A percentile compares a stretch with the other conserved stretches of the same genome.
Evolutionary conservation across 805 yeast species (phyloP).

Genomic region (Alloascoidea hylecoeti): DNA sequence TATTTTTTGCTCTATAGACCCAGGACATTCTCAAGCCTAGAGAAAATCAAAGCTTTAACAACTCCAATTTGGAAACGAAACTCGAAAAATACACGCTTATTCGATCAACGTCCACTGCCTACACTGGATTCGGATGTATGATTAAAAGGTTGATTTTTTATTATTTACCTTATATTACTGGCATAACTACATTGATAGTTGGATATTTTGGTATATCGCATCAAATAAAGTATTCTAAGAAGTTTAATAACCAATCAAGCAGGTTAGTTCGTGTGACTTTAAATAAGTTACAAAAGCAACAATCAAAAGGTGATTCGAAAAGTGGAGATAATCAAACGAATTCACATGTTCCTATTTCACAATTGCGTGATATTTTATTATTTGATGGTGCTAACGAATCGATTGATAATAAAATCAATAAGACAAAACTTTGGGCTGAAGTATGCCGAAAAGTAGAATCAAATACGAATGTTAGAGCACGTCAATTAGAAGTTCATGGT

Average conservation of each 20-base stretch:
- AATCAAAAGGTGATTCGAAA: constrained; percentile 6
- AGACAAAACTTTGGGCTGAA: constrained; percentile 31
- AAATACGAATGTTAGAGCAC: constrained; percentile 49
- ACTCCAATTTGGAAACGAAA: constrained; percentile 3
- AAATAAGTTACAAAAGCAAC: constrained; percentile 7
- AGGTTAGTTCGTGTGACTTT: constrained; percentile 4
- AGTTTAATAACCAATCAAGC: constrained; percentile 2
- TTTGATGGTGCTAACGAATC: constrained; percentile 4
- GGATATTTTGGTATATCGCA: constrained; percentile 2
- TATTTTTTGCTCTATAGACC: constrained; percentile 4
- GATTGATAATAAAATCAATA: constrained; percentile 1
- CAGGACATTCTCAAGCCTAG: constrained; percentile 7
- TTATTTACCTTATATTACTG: constrained; percentile 8
- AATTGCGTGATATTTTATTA: constrained; percentile 7
- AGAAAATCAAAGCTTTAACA: constrained; percentile 1
- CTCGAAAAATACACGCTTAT: constrained; percentile 5
- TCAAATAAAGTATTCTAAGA: not conserved
- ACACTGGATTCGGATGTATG: constrained; percentile 8
- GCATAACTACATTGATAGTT: constrained; percentile 1
- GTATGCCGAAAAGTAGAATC: constrained; percentile 44
- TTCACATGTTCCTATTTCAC: constrained; percentile 8
- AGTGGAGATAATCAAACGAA: constrained; percentile 9
- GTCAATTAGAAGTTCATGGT: constrained; percentile 64
- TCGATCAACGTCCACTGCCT: constrained; percentile 9
- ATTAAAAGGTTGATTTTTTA: constrained; percentile 8